phyloP scores from a whole-genome alignment of 2,329 filamentous ascomycete genomes.

The Anthostomella pinea region DNA sequence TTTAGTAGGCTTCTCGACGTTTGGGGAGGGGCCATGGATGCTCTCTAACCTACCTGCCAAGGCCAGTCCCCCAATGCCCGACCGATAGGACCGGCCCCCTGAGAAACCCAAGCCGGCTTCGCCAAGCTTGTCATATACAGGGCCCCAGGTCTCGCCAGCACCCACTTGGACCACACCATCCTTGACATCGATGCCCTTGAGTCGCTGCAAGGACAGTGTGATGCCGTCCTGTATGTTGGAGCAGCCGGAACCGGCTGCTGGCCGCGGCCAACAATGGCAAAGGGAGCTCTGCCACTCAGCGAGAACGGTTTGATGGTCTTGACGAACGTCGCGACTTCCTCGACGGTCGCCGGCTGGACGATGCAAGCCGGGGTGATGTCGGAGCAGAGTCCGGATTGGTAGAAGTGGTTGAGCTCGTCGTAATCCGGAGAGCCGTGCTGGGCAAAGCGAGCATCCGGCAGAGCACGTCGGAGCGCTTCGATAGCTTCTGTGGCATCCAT shows the following conservation, averaged over 20 bases:
- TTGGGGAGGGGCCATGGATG: neutral
- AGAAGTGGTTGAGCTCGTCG: neutral
- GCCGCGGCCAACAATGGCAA: conserved; percentile 8
- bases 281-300: neutral
- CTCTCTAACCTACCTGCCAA: conserved; percentile 11
- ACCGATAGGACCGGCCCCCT: neutral
- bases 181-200: conserved; percentile 4
- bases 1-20: too few relatives aligned
- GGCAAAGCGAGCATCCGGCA: too few relatives aligned
- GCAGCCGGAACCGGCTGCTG: conserved; percentile 10
- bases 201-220: conserved; percentile 2
- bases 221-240: conserved; percentile 9
- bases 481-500: too few relatives aligned
- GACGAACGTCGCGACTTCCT: conserved; percentile 7
- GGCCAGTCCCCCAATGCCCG: conserved; percentile 6
- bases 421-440: too few relatives aligned
- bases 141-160: conserved; percentile 10
- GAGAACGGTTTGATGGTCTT: conserved; percentile 6
- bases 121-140: conserved; percentile 7
- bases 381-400: conserved; percentile 1
- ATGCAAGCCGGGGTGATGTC: conserved; percentile 3
- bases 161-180: conserved; percentile 2
- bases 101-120: conserved; percentile 4
- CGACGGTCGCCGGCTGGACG: neutral
- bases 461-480: too few relatives aligned